Conservation (phyloP, 2,329 filamentous ascomycete genomes). For the Diplodia corticola region DNA sequence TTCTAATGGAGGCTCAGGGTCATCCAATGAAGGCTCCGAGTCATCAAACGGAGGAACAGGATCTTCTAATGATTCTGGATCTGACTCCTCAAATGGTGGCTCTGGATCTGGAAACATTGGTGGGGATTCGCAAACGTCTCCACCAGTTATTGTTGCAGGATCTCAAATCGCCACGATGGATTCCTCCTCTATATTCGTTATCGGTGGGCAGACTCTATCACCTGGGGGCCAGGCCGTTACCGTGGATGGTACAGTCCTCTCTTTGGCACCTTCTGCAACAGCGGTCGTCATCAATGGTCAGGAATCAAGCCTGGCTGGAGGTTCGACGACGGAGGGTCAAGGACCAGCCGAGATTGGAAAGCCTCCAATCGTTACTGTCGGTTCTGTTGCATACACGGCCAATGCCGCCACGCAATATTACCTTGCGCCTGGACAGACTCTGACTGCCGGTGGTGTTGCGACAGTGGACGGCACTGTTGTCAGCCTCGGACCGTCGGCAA, state of each 20-base stretch:
- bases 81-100: neutral
- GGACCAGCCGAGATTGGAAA: slow-evolving; percentile 1
- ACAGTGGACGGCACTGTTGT: slow-evolving; percentile 42
- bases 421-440: slow-evolving; percentile 40
- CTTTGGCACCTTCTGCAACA: slow-evolving; percentile 38
- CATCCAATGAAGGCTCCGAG: neutral
- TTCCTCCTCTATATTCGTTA: slow-evolving; percentile 35
- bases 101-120: neutral
- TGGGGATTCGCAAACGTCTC: neutral
- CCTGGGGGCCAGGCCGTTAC: slow-evolving; percentile 39
- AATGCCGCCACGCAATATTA: slow-evolving; percentile 51
- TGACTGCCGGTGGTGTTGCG: slow-evolving; percentile 43
- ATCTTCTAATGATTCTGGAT: slow-evolving; percentile 20
- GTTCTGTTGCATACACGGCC: slow-evolving; percentile 42
- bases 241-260: slow-evolving; percentile 38
- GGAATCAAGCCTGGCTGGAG: slow-evolving; percentile 28
- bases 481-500: slow-evolving; percentile 43
- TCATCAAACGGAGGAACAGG: slow-evolving; percentile 25
- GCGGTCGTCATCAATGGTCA: slow-evolving; percentile 39
- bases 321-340: slow-evolving; percentile 25
- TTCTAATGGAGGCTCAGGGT: neutral
- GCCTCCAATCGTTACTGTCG: slow-evolving; percentile 43
- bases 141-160: slow-evolving; percentile 26
- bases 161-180: slow-evolving; percentile 34
- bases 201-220: slow-evolving; percentile 38